These are phyloP conservation scores for Pythium graminicola DNA, from an alignment of 352 stramenopile genomes.

Conservation along the genomic window DNA sequence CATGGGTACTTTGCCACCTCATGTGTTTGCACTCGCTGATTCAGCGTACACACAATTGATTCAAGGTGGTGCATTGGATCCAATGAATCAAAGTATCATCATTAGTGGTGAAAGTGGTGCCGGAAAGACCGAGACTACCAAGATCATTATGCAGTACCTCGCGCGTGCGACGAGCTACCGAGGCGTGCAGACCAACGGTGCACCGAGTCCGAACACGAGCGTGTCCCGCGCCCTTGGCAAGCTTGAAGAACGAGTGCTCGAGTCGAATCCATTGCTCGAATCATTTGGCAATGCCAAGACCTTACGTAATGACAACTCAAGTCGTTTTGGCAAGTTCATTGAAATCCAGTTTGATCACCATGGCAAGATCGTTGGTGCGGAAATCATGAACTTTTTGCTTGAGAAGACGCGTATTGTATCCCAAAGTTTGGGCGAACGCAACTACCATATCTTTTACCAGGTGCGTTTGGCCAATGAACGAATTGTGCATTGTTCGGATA, in stretches of 20 bases:
- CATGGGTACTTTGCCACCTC: slow-evolving; percentile 73
- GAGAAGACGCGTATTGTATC: slow-evolving; percentile 90
- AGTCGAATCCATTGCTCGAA: slow-evolving; percentile 86
- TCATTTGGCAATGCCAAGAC: slow-evolving; percentile 93
- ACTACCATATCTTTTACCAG: slow-evolving; percentile 98
- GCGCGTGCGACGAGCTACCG: slow-evolving; percentile 70
- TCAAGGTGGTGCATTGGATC: slow-evolving; percentile 67
- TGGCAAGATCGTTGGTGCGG: slow-evolving; percentile 84
- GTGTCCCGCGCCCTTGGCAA: slow-evolving; percentile 89
- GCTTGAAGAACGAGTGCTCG: slow-evolving; percentile 80
- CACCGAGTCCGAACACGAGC: slow-evolving; percentile 51
- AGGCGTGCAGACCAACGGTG: slow-evolving; percentile 46
- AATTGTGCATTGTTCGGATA: no score
- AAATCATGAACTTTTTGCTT: slow-evolving; percentile 89
- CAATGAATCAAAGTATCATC: slow-evolving; percentile 89
- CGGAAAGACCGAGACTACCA: slow-evolving; percentile 88
- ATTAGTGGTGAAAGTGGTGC: slow-evolving; percentile 90
- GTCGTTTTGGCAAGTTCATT: slow-evolving; percentile 97
- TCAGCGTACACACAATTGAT: slow-evolving; percentile 88
- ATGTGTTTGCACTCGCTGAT: slow-evolving; percentile 89
- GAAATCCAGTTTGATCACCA: slow-evolving; percentile 94
- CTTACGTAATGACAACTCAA: slow-evolving; percentile 96
- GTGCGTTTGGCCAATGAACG: slow-evolving; percentile 32
- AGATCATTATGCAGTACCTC: slow-evolving; percentile 91
- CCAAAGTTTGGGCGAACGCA: slow-evolving; percentile 88